Conservation (phyloP, 768 basidiomycete species). For the Myochromella boudieri region DNA sequence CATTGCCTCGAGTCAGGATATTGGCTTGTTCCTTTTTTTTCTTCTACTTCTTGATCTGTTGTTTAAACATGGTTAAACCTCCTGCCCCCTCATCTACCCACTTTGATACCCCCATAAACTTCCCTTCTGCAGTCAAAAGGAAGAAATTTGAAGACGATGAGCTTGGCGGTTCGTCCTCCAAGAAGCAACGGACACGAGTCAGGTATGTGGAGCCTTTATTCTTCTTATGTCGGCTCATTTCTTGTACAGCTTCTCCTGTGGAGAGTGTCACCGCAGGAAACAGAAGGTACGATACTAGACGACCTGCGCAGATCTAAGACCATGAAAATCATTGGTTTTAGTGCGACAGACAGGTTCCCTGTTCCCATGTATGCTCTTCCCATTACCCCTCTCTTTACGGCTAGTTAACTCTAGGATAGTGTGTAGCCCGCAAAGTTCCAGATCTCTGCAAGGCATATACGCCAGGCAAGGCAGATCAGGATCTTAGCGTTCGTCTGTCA, state of each 20-base stretch:
- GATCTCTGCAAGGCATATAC: constrained; percentile 88
- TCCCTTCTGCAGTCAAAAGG: constrained; percentile 45
- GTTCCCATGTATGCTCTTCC: constrained; percentile 71
- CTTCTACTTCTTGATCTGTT: neutral
- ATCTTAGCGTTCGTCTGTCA: constrained; percentile 69
- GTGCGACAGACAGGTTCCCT: constrained; percentile 86
- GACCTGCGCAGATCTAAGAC: constrained; percentile 6
- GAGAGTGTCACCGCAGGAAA: constrained; percentile 86
- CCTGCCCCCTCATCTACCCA: constrained; percentile 22
- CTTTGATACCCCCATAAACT: constrained; percentile 18
- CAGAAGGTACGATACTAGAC: constrained; percentile 59
- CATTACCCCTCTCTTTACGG: no score
- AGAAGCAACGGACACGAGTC: constrained; percentile 75
- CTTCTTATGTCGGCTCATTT: constrained; percentile 12
- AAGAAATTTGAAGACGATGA: constrained; percentile 68
- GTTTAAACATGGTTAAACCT: constrained; percentile 35
- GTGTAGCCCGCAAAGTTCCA: constrained; percentile 82
- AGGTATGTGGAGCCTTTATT: constrained; percentile 45
- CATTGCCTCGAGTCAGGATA: constrained; percentile 16
- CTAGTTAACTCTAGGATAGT: constrained; percentile 47
- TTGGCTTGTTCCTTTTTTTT: constrained; percentile 6
- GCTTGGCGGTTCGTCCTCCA: constrained; percentile 38
- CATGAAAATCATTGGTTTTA: constrained; percentile 28
- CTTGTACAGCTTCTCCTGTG: constrained; percentile 69
- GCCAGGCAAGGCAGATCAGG: constrained; percentile 83